phyloP scores from a whole-genome alignment of 202 grass and related monocot genomes.

The Zizania palustris region DNA sequence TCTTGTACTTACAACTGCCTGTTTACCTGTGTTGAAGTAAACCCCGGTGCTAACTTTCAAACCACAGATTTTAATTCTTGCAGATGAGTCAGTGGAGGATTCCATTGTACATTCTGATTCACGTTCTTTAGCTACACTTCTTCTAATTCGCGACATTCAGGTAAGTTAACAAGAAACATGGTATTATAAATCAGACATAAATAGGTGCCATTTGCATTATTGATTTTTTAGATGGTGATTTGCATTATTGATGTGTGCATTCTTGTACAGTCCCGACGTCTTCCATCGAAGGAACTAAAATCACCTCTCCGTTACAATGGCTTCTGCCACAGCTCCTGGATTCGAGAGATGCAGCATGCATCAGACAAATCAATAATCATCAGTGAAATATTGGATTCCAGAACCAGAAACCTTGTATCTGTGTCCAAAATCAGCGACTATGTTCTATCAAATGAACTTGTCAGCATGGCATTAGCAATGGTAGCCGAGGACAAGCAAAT shows the following conservation, averaged over 20 bases:
- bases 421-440: constrained; percentile 98
- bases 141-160: constrained; percentile 96
- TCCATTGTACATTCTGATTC: constrained; percentile 95
- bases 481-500: constrained; percentile 99
- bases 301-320: constrained; percentile 59
- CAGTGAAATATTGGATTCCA: constrained; percentile 92
- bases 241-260: constrained; percentile 25
- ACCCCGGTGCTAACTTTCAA: constrained; percentile 61
- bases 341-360: constrained; percentile 92
- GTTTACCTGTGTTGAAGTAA: constrained; percentile 27
- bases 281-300: constrained; percentile 74
- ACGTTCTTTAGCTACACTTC: constrained; percentile 85
- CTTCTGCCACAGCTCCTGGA: constrained; percentile 81
- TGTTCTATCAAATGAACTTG: constrained; percentile 90
- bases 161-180: constrained; percentile 36
- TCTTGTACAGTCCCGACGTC: constrained; percentile 75
- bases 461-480: constrained; percentile 99
- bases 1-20: neutral
- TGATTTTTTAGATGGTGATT: neutral
- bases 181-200: neutral
- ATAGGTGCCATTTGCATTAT: constrained; percentile 15
- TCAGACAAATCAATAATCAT: constrained; percentile 97
- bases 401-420: constrained; percentile 90
- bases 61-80: constrained; percentile 96
- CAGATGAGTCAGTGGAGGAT: constrained; percentile 97